A percentile compares a stretch with the other conserved stretches of the same genome.
Evolutionary conservation across 2,329 filamentous ascomycete species (phyloP).

Genomic region (Epichloe coenophiala): DNA sequence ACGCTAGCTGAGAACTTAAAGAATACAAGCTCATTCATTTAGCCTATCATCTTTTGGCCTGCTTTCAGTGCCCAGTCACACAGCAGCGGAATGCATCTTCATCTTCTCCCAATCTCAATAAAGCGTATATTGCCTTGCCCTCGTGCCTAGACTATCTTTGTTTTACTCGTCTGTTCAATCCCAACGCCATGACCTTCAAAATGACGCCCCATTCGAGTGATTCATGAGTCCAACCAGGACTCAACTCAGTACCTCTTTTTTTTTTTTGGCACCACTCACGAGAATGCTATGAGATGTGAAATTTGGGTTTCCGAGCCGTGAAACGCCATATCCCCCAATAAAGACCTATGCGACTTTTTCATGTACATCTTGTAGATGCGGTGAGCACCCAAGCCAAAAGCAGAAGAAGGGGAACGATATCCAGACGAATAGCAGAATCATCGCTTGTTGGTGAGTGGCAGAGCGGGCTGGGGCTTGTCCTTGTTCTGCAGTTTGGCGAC

Average conservation of each 20-base stretch:
- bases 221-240: too few species aligned
- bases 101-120: too few species aligned
- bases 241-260: neutral
- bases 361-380: neutral
- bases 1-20: too few species aligned
- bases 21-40: too few species aligned
- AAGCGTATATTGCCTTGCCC: too few species aligned
- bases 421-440: neutral
- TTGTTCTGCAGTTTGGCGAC: conserved; percentile 5
- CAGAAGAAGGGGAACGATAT: neutral
- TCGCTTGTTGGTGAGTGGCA: conserved; percentile 4
- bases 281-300: neutral
- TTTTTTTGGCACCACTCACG: neutral
- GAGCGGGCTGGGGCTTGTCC: conserved; percentile 1
- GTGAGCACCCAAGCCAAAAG: neutral
- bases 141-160: too few species aligned
- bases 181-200: too few species aligned
- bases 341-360: neutral
- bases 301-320: neutral
- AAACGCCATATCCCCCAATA: neutral
- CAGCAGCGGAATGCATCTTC: too few species aligned
- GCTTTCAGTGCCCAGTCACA: too few species aligned
- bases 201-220: neutral
- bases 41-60: too few species aligned
- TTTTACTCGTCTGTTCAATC: too few species aligned